Conservation (phyloP, 345 rosid species). For the Raphanus raphanistrum region DNA sequence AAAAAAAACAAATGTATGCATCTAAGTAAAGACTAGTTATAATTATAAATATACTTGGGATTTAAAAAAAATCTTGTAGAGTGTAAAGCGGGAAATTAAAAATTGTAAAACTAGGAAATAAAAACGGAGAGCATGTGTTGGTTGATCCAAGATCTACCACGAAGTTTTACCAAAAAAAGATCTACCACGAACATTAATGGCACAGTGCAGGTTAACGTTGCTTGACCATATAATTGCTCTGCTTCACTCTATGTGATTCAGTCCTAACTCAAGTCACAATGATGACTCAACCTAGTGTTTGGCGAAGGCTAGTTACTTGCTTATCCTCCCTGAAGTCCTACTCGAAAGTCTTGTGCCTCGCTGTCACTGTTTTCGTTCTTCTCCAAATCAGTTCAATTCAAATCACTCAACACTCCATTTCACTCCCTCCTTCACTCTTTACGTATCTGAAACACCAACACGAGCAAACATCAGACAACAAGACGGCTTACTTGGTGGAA, state of each 20-base stretch:
- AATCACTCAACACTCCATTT: slow-evolving; percentile 14
- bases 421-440: slow-evolving; percentile 19
- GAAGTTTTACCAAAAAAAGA: no score
- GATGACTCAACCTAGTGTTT: background rate
- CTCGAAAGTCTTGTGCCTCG: background rate
- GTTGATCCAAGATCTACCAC: slow-evolving; percentile 8
- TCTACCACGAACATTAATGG: background rate
- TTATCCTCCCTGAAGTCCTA: background rate
- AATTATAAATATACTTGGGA: background rate
- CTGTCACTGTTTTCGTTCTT: slow-evolving; percentile 26
- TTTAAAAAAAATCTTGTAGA: background rate
- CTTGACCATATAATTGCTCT: slow-evolving; percentile 9
- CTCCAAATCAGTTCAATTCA: slow-evolving; percentile 33
- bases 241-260: background rate
- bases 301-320: slow-evolving; percentile 10
- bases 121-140: slow-evolving; percentile 24
- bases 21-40: background rate
- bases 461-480: background rate
- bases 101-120: slow-evolving; percentile 9
- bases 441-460: slow-evolving; percentile 19
- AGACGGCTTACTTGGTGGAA: slow-evolving; percentile 27
- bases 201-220: background rate
- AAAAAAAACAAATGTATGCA: no score
- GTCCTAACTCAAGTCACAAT: background rate
- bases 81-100: background rate